Evolutionary conservation across 164 flowering plant species (phyloP), one percentile per base, ranked within the genome.

Genomic region (Platanus orientalis): DNA sequence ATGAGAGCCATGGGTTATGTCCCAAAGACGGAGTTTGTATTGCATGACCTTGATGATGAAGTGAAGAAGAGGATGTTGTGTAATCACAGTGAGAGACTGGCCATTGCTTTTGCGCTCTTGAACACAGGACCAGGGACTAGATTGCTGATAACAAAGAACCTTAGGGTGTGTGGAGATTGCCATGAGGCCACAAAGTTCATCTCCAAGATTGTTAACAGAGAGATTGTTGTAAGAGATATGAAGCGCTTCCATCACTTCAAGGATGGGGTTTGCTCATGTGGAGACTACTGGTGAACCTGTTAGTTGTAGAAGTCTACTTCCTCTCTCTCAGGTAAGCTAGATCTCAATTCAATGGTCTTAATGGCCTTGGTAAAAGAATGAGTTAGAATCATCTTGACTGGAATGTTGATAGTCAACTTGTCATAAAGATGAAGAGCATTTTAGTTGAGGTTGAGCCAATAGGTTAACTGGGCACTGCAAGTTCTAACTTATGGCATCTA

Each of bases 61-160:
- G 65, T 67, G 57, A 67, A 72, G 71, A 51, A 72, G 64, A 49
- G 47, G 29, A 72, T 68, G 71, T 49, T 69, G 50, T 66, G 27
- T 59, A 61, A 61, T 61, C 72, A 72, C 44, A 72, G 72, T 68
- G 76, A 73, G 72, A 68, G 72, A 56, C 55, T 63, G 39, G 72
- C 68, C 6, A 63, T 64, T 63, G 68, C 72, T 30, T 73, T 73
- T 64, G 76, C 26, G 12, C 53, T 68, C 23, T 24, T 68, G 57
- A 68, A 68, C 45, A 68, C 76, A 21, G 52, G 65, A 23, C 64
- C 72, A 1, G 65, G 69, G 36, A 54, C 66, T 7, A 54, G 58
- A 42, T 34, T 68, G 17, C 24, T 53, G 48, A 55, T 68, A 25
- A 72, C 69, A 16, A 72, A 72, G 63, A 71, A 66, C 67, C 69